Percentiles rank a stretch among this genome's conserved stretches.
Evolutionary conservation across 345 rosid species (phyloP).

Genomic region (Eucalyptus marginata): DNA sequence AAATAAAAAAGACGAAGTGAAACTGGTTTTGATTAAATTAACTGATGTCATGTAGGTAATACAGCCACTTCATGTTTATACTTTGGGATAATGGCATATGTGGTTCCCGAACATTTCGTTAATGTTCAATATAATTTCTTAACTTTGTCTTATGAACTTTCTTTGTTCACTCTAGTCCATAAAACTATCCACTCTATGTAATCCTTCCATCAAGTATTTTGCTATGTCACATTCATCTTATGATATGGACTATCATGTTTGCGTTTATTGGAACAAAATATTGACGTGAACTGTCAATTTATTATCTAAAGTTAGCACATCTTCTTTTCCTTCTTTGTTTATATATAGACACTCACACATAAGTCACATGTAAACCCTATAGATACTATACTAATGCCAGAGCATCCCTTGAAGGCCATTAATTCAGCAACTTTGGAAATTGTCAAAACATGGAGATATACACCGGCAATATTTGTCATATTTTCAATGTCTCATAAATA

Average conservation of each 20-base stretch:
- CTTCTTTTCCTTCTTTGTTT: background rate
- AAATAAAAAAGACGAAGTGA: background rate
- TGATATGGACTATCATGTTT: background rate
- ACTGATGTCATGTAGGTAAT: background rate
- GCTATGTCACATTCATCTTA: background rate
- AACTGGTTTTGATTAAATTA: background rate
- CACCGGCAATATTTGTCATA: background rate
- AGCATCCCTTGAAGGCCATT: too few species aligned
- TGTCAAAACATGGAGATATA: too few species aligned
- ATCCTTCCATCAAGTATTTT: background rate
- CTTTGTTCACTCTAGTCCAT: background rate
- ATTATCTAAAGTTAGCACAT: background rate
- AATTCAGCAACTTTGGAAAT: too few species aligned
- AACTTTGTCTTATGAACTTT: background rate
- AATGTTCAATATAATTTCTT: background rate
- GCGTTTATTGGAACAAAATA: background rate
- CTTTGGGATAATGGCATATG: background rate
- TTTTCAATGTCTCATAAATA: background rate
- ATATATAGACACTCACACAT: too few species aligned
- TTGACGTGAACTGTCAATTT: background rate
- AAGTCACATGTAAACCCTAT: too few species aligned
- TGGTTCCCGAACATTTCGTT: background rate
- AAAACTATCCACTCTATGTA: background rate
- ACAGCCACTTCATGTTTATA: background rate
- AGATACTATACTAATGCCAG: too few species aligned